Percentiles rank a stretch among this genome's conserved stretches.
Conservation (phyloP, 1,284 basidiomycete genomes). For the Gymnopus androsaceus region DNA sequence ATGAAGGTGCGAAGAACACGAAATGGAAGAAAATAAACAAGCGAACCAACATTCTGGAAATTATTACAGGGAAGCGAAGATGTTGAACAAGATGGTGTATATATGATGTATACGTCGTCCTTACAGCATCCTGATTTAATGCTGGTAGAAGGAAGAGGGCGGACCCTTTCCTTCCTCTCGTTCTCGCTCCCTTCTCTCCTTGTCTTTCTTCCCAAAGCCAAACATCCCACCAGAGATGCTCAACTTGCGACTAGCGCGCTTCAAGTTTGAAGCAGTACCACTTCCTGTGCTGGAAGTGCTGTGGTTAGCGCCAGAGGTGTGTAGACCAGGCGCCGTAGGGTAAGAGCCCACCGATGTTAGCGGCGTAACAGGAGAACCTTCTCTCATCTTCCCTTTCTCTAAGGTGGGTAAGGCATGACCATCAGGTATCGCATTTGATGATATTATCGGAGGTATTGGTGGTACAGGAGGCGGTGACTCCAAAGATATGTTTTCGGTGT, state of each 20-base stretch:
- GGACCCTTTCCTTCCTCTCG: conserved; percentile 17
- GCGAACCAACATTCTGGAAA: too few relatives aligned
- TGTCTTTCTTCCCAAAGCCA: conserved; percentile 51
- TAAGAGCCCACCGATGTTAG: not conserved
- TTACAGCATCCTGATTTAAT: not conserved
- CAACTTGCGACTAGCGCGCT: conserved; percentile 62
- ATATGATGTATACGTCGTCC: not conserved
- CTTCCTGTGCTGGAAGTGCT: conserved; percentile 26
- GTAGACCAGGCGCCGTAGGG: conserved; percentile 8
- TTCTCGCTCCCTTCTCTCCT: conserved; percentile 39
- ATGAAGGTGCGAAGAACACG: too few relatives aligned
- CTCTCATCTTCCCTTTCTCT: conserved; percentile 2
- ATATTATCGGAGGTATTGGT: conserved; percentile 14
- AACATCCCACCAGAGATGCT: conserved; percentile 66
- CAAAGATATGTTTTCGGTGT: not conserved
- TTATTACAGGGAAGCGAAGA: too few relatives aligned
- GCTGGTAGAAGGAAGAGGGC: conserved; percentile 9
- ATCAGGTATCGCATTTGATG: not conserved
- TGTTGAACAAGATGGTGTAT: not conserved
- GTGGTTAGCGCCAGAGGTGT: conserved; percentile 27
- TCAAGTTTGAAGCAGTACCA: conserved; percentile 30
- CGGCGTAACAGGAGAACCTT: not conserved
- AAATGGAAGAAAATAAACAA: too few relatives aligned
- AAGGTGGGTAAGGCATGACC: conserved; percentile 6
- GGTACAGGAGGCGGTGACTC: conserved; percentile 21